Evolutionary conservation across 2,329 filamentous ascomycete genomes (phyloP), one percentile per base, ranked within the genome.

Genomic region (Penicillium expansum): DNA sequence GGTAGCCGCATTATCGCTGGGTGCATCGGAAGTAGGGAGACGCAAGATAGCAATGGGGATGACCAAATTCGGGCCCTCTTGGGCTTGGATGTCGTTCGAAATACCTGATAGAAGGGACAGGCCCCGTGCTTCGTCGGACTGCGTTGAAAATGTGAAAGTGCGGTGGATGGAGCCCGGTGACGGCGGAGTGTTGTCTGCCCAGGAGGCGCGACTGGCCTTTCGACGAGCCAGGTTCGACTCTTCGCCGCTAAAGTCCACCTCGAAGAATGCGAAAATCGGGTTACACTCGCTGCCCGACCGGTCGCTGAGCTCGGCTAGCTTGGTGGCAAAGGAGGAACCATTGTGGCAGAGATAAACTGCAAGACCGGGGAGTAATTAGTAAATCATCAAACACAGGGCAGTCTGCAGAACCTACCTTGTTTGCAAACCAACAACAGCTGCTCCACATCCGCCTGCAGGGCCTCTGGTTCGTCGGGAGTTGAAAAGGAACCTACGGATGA

Each of bases 211-310:
- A 52, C 62, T 67, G 38, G 67, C 67, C 57, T 69, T 69, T 33
- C 70, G 67, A 49, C 69, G 67, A 39, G 67, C 57, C 58, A 70
- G 47, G 58, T 69, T 67, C 62, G 74, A 66, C 68, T 77, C 69
- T 71, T 76, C 64, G 65, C 59, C 62, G 64, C 62, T 61, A 14
- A 73, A 75, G 18, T 78, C 77, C 35, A 83, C 77, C 66, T 83
- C 81, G 63, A 84, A 77, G 43, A 84, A 77, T 20, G 82, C 81
- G 48, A 85, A 77, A 6, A 81, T 80, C n/a, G 83, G 83, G 48
- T 76, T 79, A 62, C 77, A 77, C 49, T 81, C 76, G 54, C 67
- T 69, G 37, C 74, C 73, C 30, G 75, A 75, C 47, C 72, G 71
- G 52, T 80, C 79, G 63, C 75, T 79, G 33, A 85, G 69, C 61